Percentiles rank a stretch among this genome's conserved stretches.
phyloP scores from a whole-genome alignment of 441 rosid genomes.

The Rhodomyrtus psidioides region DNA sequence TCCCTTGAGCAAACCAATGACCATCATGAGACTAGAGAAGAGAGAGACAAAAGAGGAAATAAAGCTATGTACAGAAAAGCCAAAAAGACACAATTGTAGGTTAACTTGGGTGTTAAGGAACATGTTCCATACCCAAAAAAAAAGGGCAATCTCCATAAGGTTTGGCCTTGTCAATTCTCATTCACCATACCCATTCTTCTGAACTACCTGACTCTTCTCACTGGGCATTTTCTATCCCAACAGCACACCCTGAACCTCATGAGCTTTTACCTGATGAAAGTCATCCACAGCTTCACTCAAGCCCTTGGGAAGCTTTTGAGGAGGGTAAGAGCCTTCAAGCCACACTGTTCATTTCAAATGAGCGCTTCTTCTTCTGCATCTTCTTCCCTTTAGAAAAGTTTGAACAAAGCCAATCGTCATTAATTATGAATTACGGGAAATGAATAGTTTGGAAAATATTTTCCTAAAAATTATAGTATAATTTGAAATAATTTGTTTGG shows the following conservation, averaged over 20 bases:
- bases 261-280: not conserved
- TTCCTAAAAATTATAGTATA: no score
- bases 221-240: not conserved
- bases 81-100: not conserved
- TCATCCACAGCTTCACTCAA: not conserved
- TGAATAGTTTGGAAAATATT: not conserved
- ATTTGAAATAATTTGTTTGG: no score
- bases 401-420: not conserved
- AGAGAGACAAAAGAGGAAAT: not conserved
- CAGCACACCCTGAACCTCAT: not conserved
- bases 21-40: not conserved
- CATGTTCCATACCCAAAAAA: not conserved
- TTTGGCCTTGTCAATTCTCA: not conserved
- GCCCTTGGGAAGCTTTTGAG: not conserved
- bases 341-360: not conserved
- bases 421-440: not conserved
- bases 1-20: not conserved
- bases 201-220: not conserved
- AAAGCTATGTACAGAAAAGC: not conserved
- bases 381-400: not conserved
- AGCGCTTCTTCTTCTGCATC: not conserved
- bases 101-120: not conserved
- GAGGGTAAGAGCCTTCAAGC: not conserved
- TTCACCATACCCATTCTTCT: not conserved
- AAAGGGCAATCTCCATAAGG: not conserved